Percentiles rank a stretch among this genome's conserved stretches.
phyloP scores from a whole-genome alignment of 495 filamentous ascomycete genomes.

The Penicillium turbatum region DNA sequence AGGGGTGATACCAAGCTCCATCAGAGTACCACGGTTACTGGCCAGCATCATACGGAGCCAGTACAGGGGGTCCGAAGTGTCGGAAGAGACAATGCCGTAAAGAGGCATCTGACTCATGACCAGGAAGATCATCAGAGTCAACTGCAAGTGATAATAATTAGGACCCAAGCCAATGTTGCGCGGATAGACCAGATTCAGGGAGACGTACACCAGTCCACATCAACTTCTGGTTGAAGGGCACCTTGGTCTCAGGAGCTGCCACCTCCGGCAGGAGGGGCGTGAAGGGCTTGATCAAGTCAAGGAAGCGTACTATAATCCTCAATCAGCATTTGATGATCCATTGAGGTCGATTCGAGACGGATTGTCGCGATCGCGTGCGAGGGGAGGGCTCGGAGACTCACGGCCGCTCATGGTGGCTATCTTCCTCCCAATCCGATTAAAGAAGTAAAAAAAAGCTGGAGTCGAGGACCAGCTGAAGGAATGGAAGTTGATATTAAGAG shows the following conservation, averaged over 20 bases:
- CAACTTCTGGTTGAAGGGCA: slow-evolving; percentile 97
- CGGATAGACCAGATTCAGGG: slow-evolving; percentile 8
- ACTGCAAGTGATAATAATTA: slow-evolving; percentile 44
- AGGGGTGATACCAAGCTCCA: slow-evolving; percentile 98
- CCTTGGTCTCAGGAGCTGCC: slow-evolving; percentile 91
- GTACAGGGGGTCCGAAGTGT: slow-evolving; percentile 96
- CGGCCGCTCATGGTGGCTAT: slow-evolving; percentile 46
- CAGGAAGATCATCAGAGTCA: slow-evolving; percentile 96
- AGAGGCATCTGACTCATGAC: slow-evolving; percentile 99
- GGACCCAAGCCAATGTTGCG: slow-evolving; percentile 19
- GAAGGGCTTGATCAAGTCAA: slow-evolving; percentile 99
- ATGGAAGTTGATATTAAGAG: slow-evolving; percentile 38
- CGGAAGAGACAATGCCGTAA: slow-evolving; percentile 93
- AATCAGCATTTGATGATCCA: slow-evolving; percentile 25
- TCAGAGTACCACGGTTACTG: slow-evolving; percentile 96
- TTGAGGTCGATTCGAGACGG: slow-evolving; percentile 23
- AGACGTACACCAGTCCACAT: slow-evolving; percentile 90
- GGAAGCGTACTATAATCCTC: slow-evolving; percentile 77
- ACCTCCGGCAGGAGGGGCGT: slow-evolving; percentile 98
- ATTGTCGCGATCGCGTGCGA: slow-evolving; percentile 37
- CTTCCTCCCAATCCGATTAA: slow-evolving; percentile 32
- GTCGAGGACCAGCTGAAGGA: slow-evolving; percentile 54
- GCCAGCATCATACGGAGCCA: slow-evolving; percentile 99
- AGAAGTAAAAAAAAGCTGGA: slow-evolving; percentile 44
- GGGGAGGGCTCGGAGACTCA: slow-evolving; percentile 30